These are phyloP conservation scores for Rhodotorula mucilaginosa DNA, from an alignment of 1,284 basidiomycete genomes.

Conservation along the genomic window DNA sequence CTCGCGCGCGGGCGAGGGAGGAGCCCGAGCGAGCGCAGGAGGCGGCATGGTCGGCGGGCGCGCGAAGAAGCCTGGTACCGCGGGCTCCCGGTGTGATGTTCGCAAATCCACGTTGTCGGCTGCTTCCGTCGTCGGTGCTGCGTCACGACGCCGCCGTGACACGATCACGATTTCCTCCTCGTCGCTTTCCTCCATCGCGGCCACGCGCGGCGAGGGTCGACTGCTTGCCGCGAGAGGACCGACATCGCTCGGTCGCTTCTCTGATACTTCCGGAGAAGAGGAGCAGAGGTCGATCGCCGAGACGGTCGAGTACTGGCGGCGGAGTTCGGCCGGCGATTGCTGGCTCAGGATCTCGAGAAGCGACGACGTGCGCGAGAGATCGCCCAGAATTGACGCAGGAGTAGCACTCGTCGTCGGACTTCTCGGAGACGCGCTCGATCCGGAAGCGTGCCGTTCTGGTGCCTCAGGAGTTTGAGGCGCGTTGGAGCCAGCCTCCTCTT, in stretches of 20 bases:
- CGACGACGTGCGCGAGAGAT: neutral
- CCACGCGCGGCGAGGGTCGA: too few relatives aligned
- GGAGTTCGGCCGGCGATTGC: neutral
- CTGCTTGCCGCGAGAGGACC: too few relatives aligned
- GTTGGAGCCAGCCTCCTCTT: neutral
- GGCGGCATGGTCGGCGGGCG: neutral
- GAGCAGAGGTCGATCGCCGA: slow-evolving; percentile 1
- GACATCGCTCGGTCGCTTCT: too few relatives aligned
- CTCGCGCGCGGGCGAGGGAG: neutral
- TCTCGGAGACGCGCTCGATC: neutral
- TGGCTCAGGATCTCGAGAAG: neutral
- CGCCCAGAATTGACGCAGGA: neutral
- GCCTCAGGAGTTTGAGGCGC: too few relatives aligned
- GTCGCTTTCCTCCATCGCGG: neutral
- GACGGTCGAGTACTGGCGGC: neutral
- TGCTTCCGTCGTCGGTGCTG: neutral
- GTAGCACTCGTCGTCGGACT: neutral
- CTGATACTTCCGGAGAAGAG: neutral
- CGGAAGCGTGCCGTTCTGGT: neutral
- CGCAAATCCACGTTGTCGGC: neutral
- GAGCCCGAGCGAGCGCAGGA: neutral
- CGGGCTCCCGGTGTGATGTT: neutral
- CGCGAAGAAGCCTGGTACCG: neutral
- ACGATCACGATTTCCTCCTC: neutral
- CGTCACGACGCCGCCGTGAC: neutral